These are phyloP conservation scores for Beauveria brongniartii DNA, from an alignment of 2,329 filamentous ascomycete species.

Conservation along the genomic window DNA sequence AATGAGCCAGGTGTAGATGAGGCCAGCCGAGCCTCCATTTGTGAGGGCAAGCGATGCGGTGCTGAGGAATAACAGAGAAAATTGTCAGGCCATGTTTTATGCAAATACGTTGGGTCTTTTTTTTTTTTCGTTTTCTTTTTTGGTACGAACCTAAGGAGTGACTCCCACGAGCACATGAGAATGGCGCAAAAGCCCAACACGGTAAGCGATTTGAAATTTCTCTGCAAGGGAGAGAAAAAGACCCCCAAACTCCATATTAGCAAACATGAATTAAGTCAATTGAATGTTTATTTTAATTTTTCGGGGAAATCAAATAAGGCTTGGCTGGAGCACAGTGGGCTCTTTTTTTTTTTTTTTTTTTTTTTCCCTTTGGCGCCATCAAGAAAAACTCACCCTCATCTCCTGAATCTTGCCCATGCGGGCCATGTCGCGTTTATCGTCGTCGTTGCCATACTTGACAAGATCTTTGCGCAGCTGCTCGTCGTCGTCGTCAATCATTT, in stretches of 20 bases:
- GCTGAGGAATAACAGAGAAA: neutral
- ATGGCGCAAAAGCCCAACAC: slow-evolving; percentile 35
- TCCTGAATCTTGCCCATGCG: slow-evolving; percentile 43
- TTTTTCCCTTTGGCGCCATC: too few relatives aligned
- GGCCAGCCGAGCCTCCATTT: slow-evolving; percentile 33
- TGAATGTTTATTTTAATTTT: too few relatives aligned
- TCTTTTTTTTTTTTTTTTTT: neutral
- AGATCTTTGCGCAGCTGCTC: slow-evolving; percentile 10
- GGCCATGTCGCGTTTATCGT: slow-evolving; percentile 36
- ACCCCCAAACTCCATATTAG: neutral
- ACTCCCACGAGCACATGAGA: slow-evolving; percentile 34
- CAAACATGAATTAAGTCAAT: neutral
- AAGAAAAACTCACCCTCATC: slow-evolving; percentile 26
- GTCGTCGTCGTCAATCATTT: slow-evolving; percentile 20
- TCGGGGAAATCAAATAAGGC: neutral
- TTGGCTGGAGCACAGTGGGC: too few relatives aligned
- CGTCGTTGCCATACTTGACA: slow-evolving; percentile 13
- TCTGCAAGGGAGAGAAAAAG: slow-evolving; percentile 8
- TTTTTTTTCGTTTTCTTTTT: too few relatives aligned
- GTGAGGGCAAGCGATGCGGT: slow-evolving; percentile 12
- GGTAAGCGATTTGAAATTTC: slow-evolving; percentile 31
- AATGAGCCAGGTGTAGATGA: slow-evolving; percentile 31
- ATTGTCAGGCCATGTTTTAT: neutral
- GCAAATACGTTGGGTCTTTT: too few relatives aligned
- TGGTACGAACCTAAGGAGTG: slow-evolving; percentile 21